Percentiles rank a stretch among this genome's conserved stretches.
phyloP scores from a whole-genome alignment of 352 stramenopile genomes.

The Phytophthora ramorum region DNA sequence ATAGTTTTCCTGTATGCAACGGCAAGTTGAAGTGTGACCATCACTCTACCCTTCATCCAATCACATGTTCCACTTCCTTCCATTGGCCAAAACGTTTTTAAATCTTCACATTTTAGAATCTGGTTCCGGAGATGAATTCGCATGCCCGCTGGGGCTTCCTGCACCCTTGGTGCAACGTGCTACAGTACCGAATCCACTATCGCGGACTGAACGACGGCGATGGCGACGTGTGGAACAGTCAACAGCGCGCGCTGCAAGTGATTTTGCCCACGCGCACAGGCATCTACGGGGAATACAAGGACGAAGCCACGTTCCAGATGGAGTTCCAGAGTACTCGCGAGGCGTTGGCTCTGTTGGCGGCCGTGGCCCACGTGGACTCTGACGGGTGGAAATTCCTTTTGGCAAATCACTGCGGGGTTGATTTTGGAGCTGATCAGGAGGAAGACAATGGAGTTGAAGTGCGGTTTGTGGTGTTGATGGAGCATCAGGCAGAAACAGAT shows the following conservation, averaged over 20 bases:
- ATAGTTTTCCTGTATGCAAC: background rate
- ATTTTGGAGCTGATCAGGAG: constrained; percentile 9
- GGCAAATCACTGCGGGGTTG: constrained; percentile 15
- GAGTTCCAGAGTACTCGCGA: constrained; percentile 28
- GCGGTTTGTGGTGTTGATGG: constrained; percentile 13
- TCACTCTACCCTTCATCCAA: constrained; percentile 1
- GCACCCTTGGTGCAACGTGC: constrained; percentile 10
- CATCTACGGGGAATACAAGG: constrained; percentile 13
- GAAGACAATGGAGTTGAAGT: constrained; percentile 4
- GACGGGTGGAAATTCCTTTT: constrained; percentile 22
- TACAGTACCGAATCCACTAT: constrained; percentile 13
- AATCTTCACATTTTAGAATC: constrained; percentile 7
- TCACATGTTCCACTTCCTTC: background rate
- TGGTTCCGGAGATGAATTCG: constrained; percentile 8
- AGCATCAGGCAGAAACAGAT: constrained; percentile 7
- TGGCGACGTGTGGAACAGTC: background rate
- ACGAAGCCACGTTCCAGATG: constrained; percentile 13
- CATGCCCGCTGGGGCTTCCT: constrained; percentile 20
- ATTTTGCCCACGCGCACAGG: constrained; percentile 4
- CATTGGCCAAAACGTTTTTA: background rate
- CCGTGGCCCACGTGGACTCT: constrained; percentile 17
- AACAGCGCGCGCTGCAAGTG: constrained; percentile 4
- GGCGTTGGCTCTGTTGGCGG: constrained; percentile 19
- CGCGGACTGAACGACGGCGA: background rate
- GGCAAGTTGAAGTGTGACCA: constrained; percentile 4